A percentile compares a stretch with the other conserved stretches of the same genome.
Evolutionary conservation across 2,329 filamentous ascomycete species (phyloP).

Genomic region (Tolypocladium amazonense): DNA sequence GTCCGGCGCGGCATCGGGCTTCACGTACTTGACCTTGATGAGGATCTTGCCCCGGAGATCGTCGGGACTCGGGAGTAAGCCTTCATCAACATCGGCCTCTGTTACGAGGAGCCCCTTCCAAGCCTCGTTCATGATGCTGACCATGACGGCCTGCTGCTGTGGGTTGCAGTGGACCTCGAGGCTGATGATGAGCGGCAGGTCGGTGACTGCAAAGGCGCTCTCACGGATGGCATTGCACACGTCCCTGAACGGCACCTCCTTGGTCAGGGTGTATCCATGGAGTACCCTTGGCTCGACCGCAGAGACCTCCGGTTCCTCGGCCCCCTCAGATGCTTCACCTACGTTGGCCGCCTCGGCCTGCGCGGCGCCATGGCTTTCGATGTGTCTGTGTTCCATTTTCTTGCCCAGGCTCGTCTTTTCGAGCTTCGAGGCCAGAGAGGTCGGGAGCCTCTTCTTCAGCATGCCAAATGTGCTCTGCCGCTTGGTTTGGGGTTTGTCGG

Average conservation of each 20-base stretch:
- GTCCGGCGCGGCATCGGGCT: constrained; percentile 24
- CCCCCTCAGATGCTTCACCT: constrained; percentile 1
- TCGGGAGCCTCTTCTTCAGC: constrained; percentile 49
- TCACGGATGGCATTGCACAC: constrained; percentile 76
- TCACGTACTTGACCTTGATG: constrained; percentile 67
- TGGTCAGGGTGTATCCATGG: constrained; percentile 85
- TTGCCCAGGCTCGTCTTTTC: constrained; percentile 37
- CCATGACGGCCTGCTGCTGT: constrained; percentile 82
- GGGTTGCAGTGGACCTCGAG: constrained; percentile 79
- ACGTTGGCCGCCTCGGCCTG: not conserved
- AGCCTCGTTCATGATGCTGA: constrained; percentile 76
- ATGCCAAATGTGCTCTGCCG: constrained; percentile 51
- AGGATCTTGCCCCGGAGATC: constrained; percentile 69
- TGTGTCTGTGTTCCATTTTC: constrained; percentile 23
- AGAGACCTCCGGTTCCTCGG: constrained; percentile 16
- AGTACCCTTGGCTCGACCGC: constrained; percentile 63
- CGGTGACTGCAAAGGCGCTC: constrained; percentile 62
- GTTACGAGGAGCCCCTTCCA: constrained; percentile 69
- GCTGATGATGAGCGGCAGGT: constrained; percentile 85
- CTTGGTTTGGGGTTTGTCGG: constrained; percentile 30
- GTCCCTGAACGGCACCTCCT: constrained; percentile 73
- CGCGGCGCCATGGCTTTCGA: constrained; percentile 2
- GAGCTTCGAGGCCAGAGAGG: constrained; percentile 31
- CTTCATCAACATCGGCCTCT: constrained; percentile 32
- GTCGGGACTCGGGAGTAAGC: constrained; percentile 54